A percentile compares a stretch with the other conserved stretches of the same genome.
These are phyloP conservation scores for Zangia roseola DNA, from an alignment of 768 basidiomycete genomes.

Conservation along the genomic window DNA sequence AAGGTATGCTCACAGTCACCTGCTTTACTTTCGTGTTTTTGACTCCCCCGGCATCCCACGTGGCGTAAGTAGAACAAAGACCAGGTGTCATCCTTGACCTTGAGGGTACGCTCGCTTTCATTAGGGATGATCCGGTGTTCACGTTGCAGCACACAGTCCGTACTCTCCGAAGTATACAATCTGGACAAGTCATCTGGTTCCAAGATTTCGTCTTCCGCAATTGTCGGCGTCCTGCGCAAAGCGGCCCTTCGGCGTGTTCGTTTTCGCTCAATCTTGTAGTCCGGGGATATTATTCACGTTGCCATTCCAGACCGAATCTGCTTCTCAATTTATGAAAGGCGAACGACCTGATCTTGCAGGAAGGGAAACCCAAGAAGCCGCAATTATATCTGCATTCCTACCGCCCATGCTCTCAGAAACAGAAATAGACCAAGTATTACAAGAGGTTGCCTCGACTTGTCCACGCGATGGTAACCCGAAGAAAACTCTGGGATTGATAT, in stretches of 20 bases:
- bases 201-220: conserved; percentile 45
- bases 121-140: not conserved
- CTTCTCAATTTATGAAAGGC: conserved; percentile 52
- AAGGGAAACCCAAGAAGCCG: conserved; percentile 58
- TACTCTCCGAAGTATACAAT: conserved; percentile 67
- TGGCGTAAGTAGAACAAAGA: conserved; percentile 53
- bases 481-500: conserved; percentile 43
- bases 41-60: not conserved
- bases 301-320: conserved; percentile 53
- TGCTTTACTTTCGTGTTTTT: not conserved
- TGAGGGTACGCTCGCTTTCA: conserved; percentile 44
- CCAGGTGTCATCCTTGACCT: conserved; percentile 50
- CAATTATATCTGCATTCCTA: conserved; percentile 51
- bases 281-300: conserved; percentile 4
- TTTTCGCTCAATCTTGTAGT: conserved; percentile 6
- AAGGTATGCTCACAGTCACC: conserved; percentile 47
- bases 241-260: conserved; percentile 59
- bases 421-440: conserved; percentile 54
- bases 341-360: conserved; percentile 64
- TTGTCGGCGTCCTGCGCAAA: conserved; percentile 56
- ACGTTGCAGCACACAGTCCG: conserved; percentile 42
- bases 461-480: conserved; percentile 20
- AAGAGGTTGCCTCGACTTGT: conserved; percentile 35
- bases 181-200: conserved; percentile 56
- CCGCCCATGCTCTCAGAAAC: conserved; percentile 58